Evolutionary conservation across 257 asterid genomes (phyloP).

Genomic region (Solanum paucissectum): DNA sequence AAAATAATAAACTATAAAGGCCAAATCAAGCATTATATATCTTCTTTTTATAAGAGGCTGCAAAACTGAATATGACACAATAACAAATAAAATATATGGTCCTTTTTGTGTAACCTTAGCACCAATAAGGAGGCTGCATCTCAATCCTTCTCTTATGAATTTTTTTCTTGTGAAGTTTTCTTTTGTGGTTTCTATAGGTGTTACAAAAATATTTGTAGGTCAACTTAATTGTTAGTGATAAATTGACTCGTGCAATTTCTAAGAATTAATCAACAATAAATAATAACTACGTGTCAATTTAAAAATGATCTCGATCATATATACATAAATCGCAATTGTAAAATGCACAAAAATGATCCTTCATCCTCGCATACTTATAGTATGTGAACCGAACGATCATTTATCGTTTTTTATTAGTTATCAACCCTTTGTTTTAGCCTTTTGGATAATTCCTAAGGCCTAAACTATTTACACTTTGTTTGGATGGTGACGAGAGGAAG

Average conservation of each 20-base stretch:
- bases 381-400: not conserved
- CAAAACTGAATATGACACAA: not conserved
- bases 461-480: too few relatives aligned
- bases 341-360: not conserved
- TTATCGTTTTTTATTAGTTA: not conserved
- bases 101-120: not conserved
- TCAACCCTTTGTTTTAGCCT: not conserved
- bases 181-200: not conserved
- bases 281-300: not conserved
- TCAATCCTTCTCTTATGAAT: not conserved
- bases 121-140: not conserved
- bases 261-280: not conserved
- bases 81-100: not conserved
- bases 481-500: too few relatives aligned
- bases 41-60: not conserved
- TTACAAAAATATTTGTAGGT: not conserved
- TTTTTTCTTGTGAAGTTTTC: not conserved
- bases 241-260: not conserved
- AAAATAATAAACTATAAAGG: not conserved
- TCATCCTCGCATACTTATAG: not conserved
- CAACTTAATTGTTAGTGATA: not conserved
- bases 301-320: not conserved
- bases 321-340: not conserved
- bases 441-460: not conserved
- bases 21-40: not conserved